Evolutionary conservation across 2,329 filamentous ascomycete species (phyloP).

Genomic region (Phialophora tarda): DNA sequence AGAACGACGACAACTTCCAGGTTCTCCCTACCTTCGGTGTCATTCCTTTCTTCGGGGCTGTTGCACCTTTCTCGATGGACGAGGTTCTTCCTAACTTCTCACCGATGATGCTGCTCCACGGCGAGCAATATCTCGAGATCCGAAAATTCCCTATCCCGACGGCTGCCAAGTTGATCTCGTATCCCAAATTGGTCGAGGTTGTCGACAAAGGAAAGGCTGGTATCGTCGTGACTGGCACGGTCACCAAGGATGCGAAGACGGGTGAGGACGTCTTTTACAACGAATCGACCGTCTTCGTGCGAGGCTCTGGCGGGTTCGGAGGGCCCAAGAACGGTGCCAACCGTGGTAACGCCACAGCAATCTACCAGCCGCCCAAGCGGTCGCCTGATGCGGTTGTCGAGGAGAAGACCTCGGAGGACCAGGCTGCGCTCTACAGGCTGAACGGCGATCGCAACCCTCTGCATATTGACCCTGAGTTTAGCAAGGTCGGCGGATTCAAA

Average conservation of each 20-base stretch:
- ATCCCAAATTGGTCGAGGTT: constrained; percentile 75
- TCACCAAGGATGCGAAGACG: constrained; percentile 81
- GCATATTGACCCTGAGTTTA: constrained; percentile 92
- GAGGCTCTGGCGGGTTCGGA: constrained; percentile 88
- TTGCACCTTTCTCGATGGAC: constrained; percentile 77
- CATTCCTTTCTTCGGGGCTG: constrained; percentile 87
- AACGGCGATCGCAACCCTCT: constrained; percentile 96
- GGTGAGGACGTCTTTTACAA: constrained; percentile 97
- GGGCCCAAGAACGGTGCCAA: constrained; percentile 78
- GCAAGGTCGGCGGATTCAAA: constrained; percentile 94
- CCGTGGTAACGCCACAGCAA: constrained; percentile 77
- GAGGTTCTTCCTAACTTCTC: constrained; percentile 94
- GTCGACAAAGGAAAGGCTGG: constrained; percentile 94
- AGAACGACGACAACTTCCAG: constrained; percentile 91
- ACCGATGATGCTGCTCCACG: constrained; percentile 98
- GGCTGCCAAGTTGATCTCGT: constrained; percentile 37
- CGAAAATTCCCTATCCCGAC: constrained; percentile 86
- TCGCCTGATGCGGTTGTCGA: constrained; percentile 81
- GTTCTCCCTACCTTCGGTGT: constrained; percentile 83
- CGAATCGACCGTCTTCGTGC: constrained; percentile 89
- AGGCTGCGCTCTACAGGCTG: constrained; percentile 90
- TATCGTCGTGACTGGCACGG: constrained; percentile 77
- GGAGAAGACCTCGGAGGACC: constrained; percentile 84
- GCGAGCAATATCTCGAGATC: constrained; percentile 97
- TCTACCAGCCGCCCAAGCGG: constrained; percentile 78